Percentiles rank a stretch among this genome's conserved stretches.
phyloP scores from a whole-genome alignment of 202 grass and related monocot species.

The Musa balbisiana region DNA sequence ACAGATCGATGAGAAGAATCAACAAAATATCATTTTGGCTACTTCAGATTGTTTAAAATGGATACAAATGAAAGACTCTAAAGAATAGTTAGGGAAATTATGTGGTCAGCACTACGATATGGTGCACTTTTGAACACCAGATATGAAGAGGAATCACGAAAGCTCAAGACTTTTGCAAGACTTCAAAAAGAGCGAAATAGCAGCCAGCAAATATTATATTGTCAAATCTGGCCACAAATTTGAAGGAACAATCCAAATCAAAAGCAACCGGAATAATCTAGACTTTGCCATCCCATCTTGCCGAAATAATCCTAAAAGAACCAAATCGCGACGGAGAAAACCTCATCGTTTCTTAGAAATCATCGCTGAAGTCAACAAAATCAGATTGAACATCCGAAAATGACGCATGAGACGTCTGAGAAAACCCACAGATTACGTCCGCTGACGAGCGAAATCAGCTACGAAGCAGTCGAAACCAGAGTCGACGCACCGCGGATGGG shows the following conservation, averaged over 20 bases:
- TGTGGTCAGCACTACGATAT: too few relatives aligned
- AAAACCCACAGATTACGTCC: not conserved
- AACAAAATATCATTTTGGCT: too few relatives aligned
- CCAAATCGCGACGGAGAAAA: not conserved
- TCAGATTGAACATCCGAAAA: not conserved
- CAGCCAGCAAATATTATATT: too few relatives aligned
- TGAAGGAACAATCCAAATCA: not conserved
- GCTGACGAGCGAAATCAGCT: not conserved
- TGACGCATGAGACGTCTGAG: not conserved
- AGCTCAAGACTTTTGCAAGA: too few relatives aligned
- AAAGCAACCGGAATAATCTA: not conserved
- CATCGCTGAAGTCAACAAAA: not conserved
- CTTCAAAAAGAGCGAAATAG: too few relatives aligned
- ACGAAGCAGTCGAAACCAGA: not conserved
- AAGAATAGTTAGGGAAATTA: too few relatives aligned
- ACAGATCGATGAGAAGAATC: too few relatives aligned
- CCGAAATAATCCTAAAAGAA: not conserved
- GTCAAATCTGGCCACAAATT: too few relatives aligned
- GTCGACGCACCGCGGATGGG: not conserved
- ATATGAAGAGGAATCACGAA: too few relatives aligned
- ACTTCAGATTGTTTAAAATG: too few relatives aligned
- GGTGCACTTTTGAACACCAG: too few relatives aligned
- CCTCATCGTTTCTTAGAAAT: not conserved
- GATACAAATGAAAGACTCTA: too few relatives aligned
- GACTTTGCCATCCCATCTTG: not conserved